Base-by-base conservation (phyloP, 257 asterid species). In the Solanum clarkiae region DNA sequence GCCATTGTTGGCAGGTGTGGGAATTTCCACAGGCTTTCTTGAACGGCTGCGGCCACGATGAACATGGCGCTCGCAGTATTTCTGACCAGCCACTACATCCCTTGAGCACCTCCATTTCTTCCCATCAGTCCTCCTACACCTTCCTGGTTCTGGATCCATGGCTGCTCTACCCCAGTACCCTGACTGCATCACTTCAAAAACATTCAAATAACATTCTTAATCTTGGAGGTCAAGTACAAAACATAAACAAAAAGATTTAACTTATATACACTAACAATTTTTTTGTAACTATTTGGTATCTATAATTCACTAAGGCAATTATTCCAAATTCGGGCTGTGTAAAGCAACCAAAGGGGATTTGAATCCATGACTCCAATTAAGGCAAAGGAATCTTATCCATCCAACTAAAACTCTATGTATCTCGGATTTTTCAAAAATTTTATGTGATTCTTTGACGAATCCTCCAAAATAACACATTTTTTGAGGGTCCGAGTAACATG, bases 11-110 rank as follows among this genome's bases (percentile, higher is more conserved):
- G 71, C 72, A 51, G 93, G 81, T 70, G 95, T 92, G 95, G 98
- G 91, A 87, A 14, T 86, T 94, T 96, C 99, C 99, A 93, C 99
- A 91, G 96, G 97, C 99, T 96, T 96, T 96, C 99, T 96, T 96
- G 99, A 96, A 96, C 99, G 99, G 90, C 93, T 95, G 40, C 93
- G 89, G 74, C 99, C 99, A 5, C 99, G 94, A 87, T 96, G 98
- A 89, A 96, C 86, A 87, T 96, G 99, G 87, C 97, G 98, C 86
- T 94, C 99, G 57, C 99, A 95, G 90, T 96, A 96, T 84, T 96
- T 96, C 81, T 92, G 95, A 32, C 94, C 98, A 66, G 92, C 89
- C 90, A 95, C 98, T 81, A 95, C 97, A 77, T 94, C 98, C 85
- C 97, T 90, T 7, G 99, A 93, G 90, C 99, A 96, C 89, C 99